Conservation (phyloP, 73 alveolate genomes). For the Urostyla sp. region DNA sequence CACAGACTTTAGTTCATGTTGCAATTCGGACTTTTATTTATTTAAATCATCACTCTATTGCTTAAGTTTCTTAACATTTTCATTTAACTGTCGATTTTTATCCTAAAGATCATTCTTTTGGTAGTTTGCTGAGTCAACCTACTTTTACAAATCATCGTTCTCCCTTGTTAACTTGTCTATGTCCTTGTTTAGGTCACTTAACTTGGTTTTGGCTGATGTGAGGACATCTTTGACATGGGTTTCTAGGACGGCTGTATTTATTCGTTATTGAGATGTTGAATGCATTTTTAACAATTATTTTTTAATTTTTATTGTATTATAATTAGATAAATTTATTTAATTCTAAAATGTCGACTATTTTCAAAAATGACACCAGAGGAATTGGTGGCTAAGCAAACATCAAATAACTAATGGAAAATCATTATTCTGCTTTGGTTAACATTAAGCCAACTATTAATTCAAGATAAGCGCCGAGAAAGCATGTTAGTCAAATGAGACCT, state of each 20-base stretch:
- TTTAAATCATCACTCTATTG: constrained; percentile 56
- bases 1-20: constrained; percentile 57
- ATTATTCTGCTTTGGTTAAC: constrained; percentile 41
- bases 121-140: constrained; percentile 37
- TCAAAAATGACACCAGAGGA: constrained; percentile 43
- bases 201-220: constrained; percentile 63
- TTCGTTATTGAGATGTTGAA: constrained; percentile 33
- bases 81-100: constrained; percentile 47
- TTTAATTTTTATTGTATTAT: too few relatives aligned
- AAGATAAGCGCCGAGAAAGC: constrained; percentile 30
- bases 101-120: constrained; percentile 57
- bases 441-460: constrained; percentile 31
- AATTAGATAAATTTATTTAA: too few relatives aligned
- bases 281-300: not conserved
- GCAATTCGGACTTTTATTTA: constrained; percentile 34
- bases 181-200: constrained; percentile 54
- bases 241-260: constrained; percentile 68
- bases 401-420: constrained; percentile 45
- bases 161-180: constrained; percentile 59
- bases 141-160: constrained; percentile 52
- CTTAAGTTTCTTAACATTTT: constrained; percentile 58
- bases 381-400: constrained; percentile 36
- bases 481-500: constrained; percentile 46
- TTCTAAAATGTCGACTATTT: constrained; percentile 19
- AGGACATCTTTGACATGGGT: constrained; percentile 69